Evolutionary conservation across 2,329 filamentous ascomycete species (phyloP).

Genomic region (Diaporthe eres): DNA sequence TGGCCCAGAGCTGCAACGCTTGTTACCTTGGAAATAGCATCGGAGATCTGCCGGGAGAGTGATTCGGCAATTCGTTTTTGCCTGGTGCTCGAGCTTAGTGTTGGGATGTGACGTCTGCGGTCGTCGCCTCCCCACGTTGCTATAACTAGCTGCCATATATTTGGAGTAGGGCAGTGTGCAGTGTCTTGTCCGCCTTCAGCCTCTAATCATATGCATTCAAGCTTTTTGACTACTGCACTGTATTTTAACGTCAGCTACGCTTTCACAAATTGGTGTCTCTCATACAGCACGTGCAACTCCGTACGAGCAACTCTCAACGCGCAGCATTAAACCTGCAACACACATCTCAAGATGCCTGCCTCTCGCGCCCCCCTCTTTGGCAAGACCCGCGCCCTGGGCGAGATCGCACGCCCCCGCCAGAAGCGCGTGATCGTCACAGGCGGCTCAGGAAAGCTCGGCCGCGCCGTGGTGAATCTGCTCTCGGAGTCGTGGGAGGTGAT

Average conservation of each 20-base stretch:
- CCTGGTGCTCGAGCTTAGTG: not conserved
- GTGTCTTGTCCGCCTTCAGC: not conserved
- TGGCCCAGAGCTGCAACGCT: not conserved
- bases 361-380: conserved; percentile 33
- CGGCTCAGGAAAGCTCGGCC: conserved; percentile 40
- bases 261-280: not conserved
- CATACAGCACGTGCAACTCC: too few relatives aligned
- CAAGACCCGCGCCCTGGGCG: conserved; percentile 37
- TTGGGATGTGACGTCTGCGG: conserved; percentile 16
- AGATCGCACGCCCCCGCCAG: conserved; percentile 32
- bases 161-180: not conserved
- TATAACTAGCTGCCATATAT: not conserved
- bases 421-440: conserved; percentile 40
- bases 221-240: not conserved
- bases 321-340: not conserved
- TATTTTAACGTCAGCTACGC: not conserved
- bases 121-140: not conserved
- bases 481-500: conserved; percentile 38
- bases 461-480: conserved; percentile 35
- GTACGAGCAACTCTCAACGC: not conserved
- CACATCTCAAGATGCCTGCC: not conserved
- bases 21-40: not conserved
- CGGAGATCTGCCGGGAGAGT: not conserved
- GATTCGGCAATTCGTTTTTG: conserved; percentile 18
- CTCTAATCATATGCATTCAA: not conserved